Base-by-base conservation (phyloP, 164 flowering plant genomes). In the Magnolia sinica region DNA sequence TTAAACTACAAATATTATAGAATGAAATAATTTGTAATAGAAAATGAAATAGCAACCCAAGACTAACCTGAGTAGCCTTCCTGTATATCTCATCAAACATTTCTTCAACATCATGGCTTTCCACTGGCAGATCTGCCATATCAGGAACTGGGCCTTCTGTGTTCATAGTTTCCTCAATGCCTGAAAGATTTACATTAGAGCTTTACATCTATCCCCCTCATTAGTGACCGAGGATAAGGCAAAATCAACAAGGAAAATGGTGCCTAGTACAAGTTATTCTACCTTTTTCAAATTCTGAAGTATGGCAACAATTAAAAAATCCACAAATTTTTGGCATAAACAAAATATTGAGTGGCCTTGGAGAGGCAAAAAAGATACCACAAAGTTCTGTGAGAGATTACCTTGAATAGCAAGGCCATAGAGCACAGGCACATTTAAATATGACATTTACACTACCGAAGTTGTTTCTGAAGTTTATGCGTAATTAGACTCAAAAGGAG, bases 21-120 rank as follows among this genome's bases (percentile, higher is more conserved):
- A 22, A 27, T 22, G 9, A 66, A 22, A 22, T 14, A 22, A 22
- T 19, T 2, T 66, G 27, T 22, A 27, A 66, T 11, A 19, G 13
- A 66, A 24, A 66, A 1, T 9, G 5, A 20, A 65, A 22, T 66
- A 27, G 24, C 22, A 66, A 66, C 3, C 2, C 11, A 18, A 52
- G 31, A 76, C 77, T 75, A 13, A 75, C 77, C 37, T 75, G 72
- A 27, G 77, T 50, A 51, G 65, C 71, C 9, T 51, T 75, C 61
- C 75, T 80, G 59, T 73, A 86, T 24, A 88, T 74, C 75, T 88
- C 91, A 72, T 88, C 82, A 82, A 87, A 79, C 82, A 91, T 77
- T 77, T 82, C 82, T 73, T 83, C 88, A 78, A 79, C 77, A 67
- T 82, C 82, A 72, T 79, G 68, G 73, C 52, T 78, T 50, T 79